These are phyloP conservation scores for Hirschfeldia incana DNA, from an alignment of 345 rosid species.

Conservation along the genomic window DNA sequence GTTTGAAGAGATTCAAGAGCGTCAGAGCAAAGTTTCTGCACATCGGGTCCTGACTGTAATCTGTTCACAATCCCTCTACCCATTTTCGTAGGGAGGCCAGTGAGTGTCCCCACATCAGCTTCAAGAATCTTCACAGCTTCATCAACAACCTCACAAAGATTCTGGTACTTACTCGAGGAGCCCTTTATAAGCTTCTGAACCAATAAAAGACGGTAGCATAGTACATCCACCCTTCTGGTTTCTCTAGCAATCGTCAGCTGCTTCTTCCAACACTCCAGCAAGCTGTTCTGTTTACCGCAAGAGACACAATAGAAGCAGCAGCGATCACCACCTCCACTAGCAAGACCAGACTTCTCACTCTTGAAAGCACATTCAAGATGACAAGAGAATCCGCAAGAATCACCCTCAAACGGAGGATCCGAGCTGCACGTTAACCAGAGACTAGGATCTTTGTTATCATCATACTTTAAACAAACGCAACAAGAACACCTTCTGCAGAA, in stretches of 20 bases:
- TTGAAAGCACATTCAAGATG: conserved; percentile 72
- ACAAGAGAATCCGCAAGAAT: conserved; percentile 70
- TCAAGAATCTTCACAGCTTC: conserved; percentile 55
- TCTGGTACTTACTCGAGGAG: conserved; percentile 42
- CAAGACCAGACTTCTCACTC: conserved; percentile 56
- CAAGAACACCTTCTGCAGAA: conserved; percentile 89
- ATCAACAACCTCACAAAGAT: conserved; percentile 48
- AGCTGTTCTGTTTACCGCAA: conserved; percentile 58
- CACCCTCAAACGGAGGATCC: conserved; percentile 46
- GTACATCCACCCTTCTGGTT: conserved; percentile 80
- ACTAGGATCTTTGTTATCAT: conserved; percentile 88
- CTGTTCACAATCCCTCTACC: conserved; percentile 83
- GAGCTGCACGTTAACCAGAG: conserved; percentile 76
- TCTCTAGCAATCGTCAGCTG: conserved; percentile 68
- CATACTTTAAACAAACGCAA: conserved; percentile 69
- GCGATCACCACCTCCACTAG: conserved; percentile 56
- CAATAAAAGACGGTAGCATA: conserved; percentile 68
- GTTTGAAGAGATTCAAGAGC: conserved; percentile 60
- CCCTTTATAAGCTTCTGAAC: conserved; percentile 56
- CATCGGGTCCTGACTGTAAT: conserved; percentile 68
- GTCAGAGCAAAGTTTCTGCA: conserved; percentile 70
- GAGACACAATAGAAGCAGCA: conserved; percentile 69
- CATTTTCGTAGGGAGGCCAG: conserved; percentile 47
- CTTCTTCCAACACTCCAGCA: conserved; percentile 74
- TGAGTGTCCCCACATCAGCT: conserved; percentile 71